phyloP scores from a whole-genome alignment of 2,329 filamentous ascomycete species.

The Sporothrix inflata region DNA sequence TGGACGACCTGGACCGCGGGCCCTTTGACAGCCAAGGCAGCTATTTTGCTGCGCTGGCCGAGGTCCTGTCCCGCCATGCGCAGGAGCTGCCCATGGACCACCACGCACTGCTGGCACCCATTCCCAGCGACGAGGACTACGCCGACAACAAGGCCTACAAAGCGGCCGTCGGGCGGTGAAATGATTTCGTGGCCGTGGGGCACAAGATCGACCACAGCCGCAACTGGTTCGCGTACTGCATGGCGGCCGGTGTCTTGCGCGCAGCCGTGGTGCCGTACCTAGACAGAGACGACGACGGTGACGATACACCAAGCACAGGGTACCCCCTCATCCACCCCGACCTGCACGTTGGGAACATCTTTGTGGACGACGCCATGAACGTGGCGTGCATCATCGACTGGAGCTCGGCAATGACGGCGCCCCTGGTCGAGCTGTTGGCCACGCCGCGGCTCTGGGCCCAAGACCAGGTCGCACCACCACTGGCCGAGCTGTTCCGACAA shows the following conservation, averaged over 20 bases:
- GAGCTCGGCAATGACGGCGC: constrained; percentile 3
- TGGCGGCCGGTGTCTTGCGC: constrained; percentile 5
- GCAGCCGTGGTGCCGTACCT: neutral
- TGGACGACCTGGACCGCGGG: neutral
- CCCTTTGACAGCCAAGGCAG: neutral
- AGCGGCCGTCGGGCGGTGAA: too few species aligned
- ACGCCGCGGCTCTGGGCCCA: neutral
- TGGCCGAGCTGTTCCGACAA: neutral
- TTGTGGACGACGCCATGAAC: constrained; percentile 20
- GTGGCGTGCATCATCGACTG: constrained; percentile 23
- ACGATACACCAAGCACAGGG: neutral
- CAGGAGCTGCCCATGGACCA: constrained; percentile 14
- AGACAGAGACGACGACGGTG: neutral
- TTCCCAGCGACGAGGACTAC: neutral
- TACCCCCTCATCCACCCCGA: constrained; percentile 13
- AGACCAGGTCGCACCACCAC: neutral
- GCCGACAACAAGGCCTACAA: neutral
- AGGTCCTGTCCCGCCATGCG: neutral
- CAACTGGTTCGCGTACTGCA: constrained; percentile 20
- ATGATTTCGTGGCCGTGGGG: neutral
- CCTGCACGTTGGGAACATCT: constrained; percentile 15
- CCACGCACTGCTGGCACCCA: constrained; percentile 12
- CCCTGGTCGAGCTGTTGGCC: neutral
- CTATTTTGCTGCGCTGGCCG: constrained; percentile 9
- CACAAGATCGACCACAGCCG: constrained; percentile 14